Evolutionary conservation across 768 basidiomycete genomes (phyloP).

Genomic region (Sistotremastrum niveocremeum): DNA sequence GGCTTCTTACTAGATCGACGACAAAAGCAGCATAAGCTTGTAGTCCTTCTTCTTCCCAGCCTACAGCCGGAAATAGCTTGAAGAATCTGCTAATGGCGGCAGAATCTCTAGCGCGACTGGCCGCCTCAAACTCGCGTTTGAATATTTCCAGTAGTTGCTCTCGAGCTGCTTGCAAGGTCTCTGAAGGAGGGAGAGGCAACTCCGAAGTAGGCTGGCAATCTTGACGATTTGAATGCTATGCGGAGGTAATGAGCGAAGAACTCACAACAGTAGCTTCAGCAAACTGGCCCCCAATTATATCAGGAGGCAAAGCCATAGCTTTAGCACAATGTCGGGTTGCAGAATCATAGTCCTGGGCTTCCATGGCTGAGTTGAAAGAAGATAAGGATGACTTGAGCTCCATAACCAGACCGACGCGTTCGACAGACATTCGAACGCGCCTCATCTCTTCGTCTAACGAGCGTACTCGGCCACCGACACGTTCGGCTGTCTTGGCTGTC

Average conservation of each 20-base stretch:
- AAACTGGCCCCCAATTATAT: constrained; percentile 72
- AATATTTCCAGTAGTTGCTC: constrained; percentile 68
- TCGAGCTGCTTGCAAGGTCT: constrained; percentile 67
- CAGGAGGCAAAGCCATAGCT: constrained; percentile 72
- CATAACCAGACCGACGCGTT: constrained; percentile 84
- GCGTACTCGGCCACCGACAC: constrained; percentile 85
- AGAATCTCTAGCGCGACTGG: constrained; percentile 70
- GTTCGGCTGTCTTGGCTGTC: constrained; percentile 71
- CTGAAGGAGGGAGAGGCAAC: constrained; percentile 71
- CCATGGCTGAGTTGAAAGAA: constrained; percentile 47
- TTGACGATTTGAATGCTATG: constrained; percentile 2
- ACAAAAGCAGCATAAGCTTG: constrained; percentile 90
- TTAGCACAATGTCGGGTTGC: constrained; percentile 84
- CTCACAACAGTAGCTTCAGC: constrained; percentile 78
- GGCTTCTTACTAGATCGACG: constrained; percentile 71
- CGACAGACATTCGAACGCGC: constrained; percentile 78
- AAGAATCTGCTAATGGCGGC: constrained; percentile 87
- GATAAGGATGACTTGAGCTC: constrained; percentile 78
- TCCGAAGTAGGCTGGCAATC: constrained; percentile 71
- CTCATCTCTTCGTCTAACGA: constrained; percentile 89
- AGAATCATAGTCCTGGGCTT: constrained; percentile 86
- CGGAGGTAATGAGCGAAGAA: constrained; percentile 7
- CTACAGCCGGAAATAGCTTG: constrained; percentile 92
- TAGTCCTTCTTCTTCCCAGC: constrained; percentile 85
- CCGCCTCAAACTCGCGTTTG: constrained; percentile 64